Conservation (phyloP, 768 basidiomycete genomes). For the Lactarius indigo region DNA sequence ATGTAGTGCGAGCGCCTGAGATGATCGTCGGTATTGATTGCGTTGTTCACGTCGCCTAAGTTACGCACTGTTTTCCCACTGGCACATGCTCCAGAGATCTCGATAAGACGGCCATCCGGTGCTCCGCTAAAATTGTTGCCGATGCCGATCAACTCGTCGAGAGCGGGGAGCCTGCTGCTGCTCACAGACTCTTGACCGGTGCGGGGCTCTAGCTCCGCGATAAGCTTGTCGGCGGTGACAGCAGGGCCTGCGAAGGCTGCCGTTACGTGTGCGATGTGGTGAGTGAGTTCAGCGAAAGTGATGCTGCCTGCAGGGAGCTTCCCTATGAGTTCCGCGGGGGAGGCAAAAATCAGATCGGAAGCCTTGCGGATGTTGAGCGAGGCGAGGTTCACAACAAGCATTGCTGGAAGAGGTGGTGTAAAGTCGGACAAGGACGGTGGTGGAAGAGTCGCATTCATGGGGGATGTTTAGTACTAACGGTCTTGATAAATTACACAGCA, state of each 20-base stretch:
- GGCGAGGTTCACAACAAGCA: constrained; percentile 13
- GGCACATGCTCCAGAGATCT: constrained; percentile 62
- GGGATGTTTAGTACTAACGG: constrained; percentile 1
- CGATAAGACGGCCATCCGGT: constrained; percentile 47
- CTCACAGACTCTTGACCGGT: constrained; percentile 29
- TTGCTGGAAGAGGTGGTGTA: constrained; percentile 17
- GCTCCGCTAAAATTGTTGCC: constrained; percentile 41
- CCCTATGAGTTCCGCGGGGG: constrained; percentile 8
- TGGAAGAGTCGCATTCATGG: constrained; percentile 10
- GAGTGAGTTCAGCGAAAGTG: constrained; percentile 18
- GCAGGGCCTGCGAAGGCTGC: constrained; percentile 8
- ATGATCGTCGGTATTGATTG: constrained; percentile 8
- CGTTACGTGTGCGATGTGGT: constrained; percentile 18
- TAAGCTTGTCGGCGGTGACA: constrained; percentile 33
- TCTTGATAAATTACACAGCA: neutral
- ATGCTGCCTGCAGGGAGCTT: constrained; percentile 20
- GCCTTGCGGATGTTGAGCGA: constrained; percentile 19
- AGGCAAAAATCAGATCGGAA: constrained; percentile 18
- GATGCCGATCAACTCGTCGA: constrained; percentile 53
- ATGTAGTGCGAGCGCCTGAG: constrained; percentile 58
- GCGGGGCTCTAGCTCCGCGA: constrained; percentile 27
- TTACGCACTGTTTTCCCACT: constrained; percentile 66
- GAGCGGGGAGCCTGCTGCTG: constrained; percentile 40
- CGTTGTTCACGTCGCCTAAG: neutral
- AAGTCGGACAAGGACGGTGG: constrained; percentile 10